Conservation (phyloP, 2,329 filamentous ascomycete species). For the Trichophyton rubrum region DNA sequence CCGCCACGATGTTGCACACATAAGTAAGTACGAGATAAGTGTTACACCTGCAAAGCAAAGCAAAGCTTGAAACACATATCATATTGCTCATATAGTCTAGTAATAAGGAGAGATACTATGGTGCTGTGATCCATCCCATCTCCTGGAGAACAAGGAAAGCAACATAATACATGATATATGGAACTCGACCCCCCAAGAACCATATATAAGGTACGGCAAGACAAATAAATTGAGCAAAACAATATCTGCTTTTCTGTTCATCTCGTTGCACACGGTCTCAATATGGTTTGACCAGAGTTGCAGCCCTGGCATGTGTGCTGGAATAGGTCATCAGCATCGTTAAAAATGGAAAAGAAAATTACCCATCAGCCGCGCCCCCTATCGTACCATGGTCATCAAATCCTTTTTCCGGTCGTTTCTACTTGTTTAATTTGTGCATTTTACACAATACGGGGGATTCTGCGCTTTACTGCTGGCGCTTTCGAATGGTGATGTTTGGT, state of each 20-base stretch:
- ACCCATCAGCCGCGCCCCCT: neutral
- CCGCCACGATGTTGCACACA: too few relatives aligned
- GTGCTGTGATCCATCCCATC: slow-evolving; percentile 4
- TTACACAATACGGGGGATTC: neutral
- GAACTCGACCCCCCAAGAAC: neutral
- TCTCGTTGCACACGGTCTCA: neutral
- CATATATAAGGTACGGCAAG: neutral
- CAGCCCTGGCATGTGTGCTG: neutral
- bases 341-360: neutral
- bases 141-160: slow-evolving; percentile 1
- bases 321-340: neutral
- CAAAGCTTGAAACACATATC: neutral
- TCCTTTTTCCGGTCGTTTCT: neutral
- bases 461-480: slow-evolving; percentile 4
- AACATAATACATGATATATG: neutral
- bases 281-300: neutral
- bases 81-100: neutral
- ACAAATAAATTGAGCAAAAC: neutral
- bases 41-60: too few relatives aligned
- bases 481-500: slow-evolving; percentile 13
- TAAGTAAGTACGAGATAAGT: too few relatives aligned
- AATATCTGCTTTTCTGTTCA: neutral
- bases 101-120: neutral
- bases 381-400: neutral
- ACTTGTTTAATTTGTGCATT: neutral